Evolutionary conservation across 2,329 filamentous ascomycete species (phyloP).

Genomic region (Microdochium paspali): DNA sequence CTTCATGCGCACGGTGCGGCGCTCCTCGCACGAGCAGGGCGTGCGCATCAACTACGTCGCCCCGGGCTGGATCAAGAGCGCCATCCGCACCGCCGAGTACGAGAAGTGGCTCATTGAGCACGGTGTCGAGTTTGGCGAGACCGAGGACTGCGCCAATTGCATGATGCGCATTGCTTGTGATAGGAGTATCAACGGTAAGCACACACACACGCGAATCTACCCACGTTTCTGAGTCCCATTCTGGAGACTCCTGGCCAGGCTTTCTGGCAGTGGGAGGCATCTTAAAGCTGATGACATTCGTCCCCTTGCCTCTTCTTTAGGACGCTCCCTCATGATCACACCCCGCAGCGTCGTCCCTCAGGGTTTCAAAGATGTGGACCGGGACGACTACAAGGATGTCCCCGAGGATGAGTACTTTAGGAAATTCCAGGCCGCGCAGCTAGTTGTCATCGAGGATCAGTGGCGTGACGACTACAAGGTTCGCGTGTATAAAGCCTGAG

Average conservation of each 20-base stretch:
- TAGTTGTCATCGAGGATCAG: conserved; percentile 30
- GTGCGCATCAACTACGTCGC: conserved; percentile 37
- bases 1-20: conserved; percentile 29
- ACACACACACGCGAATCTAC: not conserved
- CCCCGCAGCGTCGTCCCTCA: conserved; percentile 25
- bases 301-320: conserved; percentile 5
- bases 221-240: not conserved
- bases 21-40: conserved; percentile 26
- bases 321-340: conserved; percentile 29
- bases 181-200: conserved; percentile 18
- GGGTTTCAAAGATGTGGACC: conserved; percentile 27
- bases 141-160: conserved; percentile 19
- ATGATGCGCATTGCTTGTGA: conserved; percentile 24
- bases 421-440: conserved; percentile 24
- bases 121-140: conserved; percentile 29
- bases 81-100: conserved; percentile 29
- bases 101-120: conserved; percentile 27
- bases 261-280: not conserved
- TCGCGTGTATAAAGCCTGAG: conserved; percentile 19
- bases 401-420: conserved; percentile 26
- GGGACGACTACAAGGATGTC: conserved; percentile 22
- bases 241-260: not conserved
- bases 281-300: conserved; percentile 5
- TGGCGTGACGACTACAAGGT: conserved; percentile 26
- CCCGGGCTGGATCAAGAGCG: conserved; percentile 29